Conservation (phyloP, 495 filamentous ascomycete species). For the Penicillium waksmanii region DNA sequence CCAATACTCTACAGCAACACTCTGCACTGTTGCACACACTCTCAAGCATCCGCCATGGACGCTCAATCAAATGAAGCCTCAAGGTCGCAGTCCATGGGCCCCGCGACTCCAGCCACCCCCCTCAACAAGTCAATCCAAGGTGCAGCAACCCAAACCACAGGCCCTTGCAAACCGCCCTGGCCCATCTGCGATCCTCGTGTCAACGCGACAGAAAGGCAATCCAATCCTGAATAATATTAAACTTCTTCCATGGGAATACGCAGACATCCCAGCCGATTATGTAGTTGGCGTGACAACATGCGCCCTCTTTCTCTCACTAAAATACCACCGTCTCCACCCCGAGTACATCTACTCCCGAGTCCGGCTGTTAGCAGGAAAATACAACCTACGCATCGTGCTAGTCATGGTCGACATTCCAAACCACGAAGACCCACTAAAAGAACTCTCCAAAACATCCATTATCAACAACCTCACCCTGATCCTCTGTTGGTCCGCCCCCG, state of each 20-base stretch:
- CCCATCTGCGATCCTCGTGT: conserved; percentile 82
- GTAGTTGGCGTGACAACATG: conserved; percentile 86
- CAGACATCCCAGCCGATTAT: conserved; percentile 92
- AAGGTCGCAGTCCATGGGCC: conserved; percentile 53
- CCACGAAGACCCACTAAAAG: conserved; percentile 77
- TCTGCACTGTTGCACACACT: not conserved
- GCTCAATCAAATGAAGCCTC: conserved; percentile 64
- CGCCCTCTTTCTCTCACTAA: conserved; percentile 89
- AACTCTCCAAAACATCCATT: conserved; percentile 84
- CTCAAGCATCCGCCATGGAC: conserved; percentile 46
- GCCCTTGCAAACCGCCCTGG: conserved; percentile 67
- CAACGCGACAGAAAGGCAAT: conserved; percentile 89
- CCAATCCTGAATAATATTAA: conserved; percentile 83
- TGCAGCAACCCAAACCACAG: conserved; percentile 88
- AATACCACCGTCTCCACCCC: conserved; percentile 96
- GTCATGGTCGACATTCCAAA: conserved; percentile 92
- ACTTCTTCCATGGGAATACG: conserved; percentile 93
- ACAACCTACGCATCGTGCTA: conserved; percentile 80
- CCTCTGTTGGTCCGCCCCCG: conserved; percentile 89
- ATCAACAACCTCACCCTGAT: conserved; percentile 92
- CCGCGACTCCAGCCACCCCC: not conserved
- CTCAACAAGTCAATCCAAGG: conserved; percentile 48
- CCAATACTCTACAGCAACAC: no score
- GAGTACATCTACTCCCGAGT: conserved; percentile 98
- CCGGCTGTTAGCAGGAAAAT: conserved; percentile 74